A percentile compares a stretch with the other conserved stretches of the same genome.
phyloP scores from a whole-genome alignment of 768 basidiomycete genomes.

The Termitomyces titanicus region DNA sequence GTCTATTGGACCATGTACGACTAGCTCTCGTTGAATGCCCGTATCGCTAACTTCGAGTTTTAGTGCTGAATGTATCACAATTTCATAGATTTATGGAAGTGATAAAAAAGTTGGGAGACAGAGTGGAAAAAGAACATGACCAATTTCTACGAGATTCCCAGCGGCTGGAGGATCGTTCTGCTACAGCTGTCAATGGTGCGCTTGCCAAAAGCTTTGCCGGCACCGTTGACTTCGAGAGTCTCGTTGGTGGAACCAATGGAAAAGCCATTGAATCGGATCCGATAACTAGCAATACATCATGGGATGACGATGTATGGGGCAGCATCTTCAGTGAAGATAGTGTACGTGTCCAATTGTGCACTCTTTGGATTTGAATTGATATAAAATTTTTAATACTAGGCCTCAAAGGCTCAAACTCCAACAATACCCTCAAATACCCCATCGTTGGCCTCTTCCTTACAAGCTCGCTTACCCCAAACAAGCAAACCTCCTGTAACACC shows the following conservation, averaged over 20 bases:
- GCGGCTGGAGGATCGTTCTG: slow-evolving; percentile 77
- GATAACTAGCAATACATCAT: slow-evolving; percentile 36
- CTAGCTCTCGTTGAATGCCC: neutral
- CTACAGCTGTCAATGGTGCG: slow-evolving; percentile 40
- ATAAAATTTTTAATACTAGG: neutral
- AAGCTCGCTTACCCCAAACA: slow-evolving; percentile 35
- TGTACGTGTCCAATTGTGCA: slow-evolving; percentile 15
- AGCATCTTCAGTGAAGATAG: slow-evolving; percentile 56
- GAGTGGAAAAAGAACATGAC: slow-evolving; percentile 90
- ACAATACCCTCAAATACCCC: slow-evolving; percentile 16
- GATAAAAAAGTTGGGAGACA: slow-evolving; percentile 70
- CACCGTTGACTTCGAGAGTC: slow-evolving; percentile 80
- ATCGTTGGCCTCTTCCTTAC: slow-evolving; percentile 22
- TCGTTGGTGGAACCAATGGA: slow-evolving; percentile 62
- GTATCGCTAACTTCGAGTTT: slow-evolving; percentile 4
- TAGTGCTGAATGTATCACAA: slow-evolving; percentile 80
- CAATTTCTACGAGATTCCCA: slow-evolving; percentile 93
- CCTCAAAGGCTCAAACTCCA: slow-evolving; percentile 20
- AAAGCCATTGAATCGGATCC: slow-evolving; percentile 45
- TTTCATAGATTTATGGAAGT: slow-evolving; percentile 92
- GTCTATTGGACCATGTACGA: slow-evolving; percentile 91
- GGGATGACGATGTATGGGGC: slow-evolving; percentile 88
- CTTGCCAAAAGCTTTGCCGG: slow-evolving; percentile 34
- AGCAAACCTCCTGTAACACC: slow-evolving; percentile 28
- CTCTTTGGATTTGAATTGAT: neutral